A percentile compares a stretch with the other conserved stretches of the same genome.
Evolutionary conservation across 2,329 filamentous ascomycete genomes (phyloP).

Genomic region (Fusarium graminum): DNA sequence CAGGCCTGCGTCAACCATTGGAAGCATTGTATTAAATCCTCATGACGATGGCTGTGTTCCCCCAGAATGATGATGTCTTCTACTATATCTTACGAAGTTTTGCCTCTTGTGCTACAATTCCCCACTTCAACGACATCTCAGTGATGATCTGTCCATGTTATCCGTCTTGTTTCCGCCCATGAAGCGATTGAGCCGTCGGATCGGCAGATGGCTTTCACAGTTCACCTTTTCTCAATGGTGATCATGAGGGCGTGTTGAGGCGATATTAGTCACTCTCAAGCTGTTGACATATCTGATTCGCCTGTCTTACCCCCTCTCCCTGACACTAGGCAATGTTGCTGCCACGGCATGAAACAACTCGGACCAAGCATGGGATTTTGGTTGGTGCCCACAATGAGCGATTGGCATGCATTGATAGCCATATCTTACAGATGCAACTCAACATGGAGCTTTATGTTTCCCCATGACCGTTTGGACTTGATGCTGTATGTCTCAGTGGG

Average conservation of each 20-base stretch:
- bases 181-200: slow-evolving; percentile 26
- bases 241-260: slow-evolving; percentile 21
- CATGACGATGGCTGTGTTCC: slow-evolving; percentile 31
- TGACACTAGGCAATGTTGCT: slow-evolving; percentile 25
- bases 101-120: slow-evolving; percentile 24
- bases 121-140: slow-evolving; percentile 13
- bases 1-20: slow-evolving; percentile 17
- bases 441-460: slow-evolving; percentile 23
- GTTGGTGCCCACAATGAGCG: slow-evolving; percentile 5
- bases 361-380: slow-evolving; percentile 26
- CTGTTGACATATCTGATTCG: slow-evolving; percentile 9
- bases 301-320: slow-evolving; percentile 6
- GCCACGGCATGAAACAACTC: slow-evolving; percentile 36
- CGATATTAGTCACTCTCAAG: slow-evolving; percentile 11
- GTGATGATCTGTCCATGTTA: slow-evolving; percentile 22
- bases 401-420: slow-evolving; percentile 21
- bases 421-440: slow-evolving; percentile 24
- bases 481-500: slow-evolving; percentile 19
- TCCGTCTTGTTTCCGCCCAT: slow-evolving; percentile 8
- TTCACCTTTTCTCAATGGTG: slow-evolving; percentile 1
- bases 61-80: slow-evolving; percentile 3
- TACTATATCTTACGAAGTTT: slow-evolving; percentile 13
- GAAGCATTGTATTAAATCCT: slow-evolving; percentile 28
- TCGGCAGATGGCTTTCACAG: slow-evolving; percentile 24
- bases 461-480: slow-evolving; percentile 33